Evolutionary conservation across 495 filamentous ascomycete genomes (phyloP).

Genomic region (Cercophora scortea): DNA sequence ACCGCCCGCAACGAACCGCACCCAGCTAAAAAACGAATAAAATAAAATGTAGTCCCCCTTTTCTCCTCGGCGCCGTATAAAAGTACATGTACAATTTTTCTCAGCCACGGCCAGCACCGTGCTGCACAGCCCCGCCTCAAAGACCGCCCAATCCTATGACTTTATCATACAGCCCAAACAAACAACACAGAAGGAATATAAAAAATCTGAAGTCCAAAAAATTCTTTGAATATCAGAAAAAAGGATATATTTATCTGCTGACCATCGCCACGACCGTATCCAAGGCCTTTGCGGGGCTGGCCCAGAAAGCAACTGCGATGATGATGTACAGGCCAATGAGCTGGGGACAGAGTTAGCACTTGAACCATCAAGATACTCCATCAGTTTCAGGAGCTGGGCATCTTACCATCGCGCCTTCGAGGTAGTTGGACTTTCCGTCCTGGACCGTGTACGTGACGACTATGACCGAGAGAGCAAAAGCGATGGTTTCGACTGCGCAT

Average conservation of each 20-base stretch:
- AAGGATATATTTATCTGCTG: neutral
- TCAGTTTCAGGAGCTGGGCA: neutral
- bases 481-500: conserved; percentile 72
- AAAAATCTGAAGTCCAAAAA: no score
- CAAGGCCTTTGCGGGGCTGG: conserved; percentile 64
- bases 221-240: neutral
- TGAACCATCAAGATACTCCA: no score
- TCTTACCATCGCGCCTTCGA: conserved; percentile 87
- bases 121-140: no score
- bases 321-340: conserved; percentile 61
- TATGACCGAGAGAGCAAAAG: conserved; percentile 81
- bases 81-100: no score
- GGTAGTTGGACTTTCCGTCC: conserved; percentile 91
- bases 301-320: conserved; percentile 82
- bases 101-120: no score
- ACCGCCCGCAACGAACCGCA: no score
- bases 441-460: conserved; percentile 90
- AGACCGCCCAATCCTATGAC: no score
- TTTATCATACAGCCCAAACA: no score
- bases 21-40: no score
- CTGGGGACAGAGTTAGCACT: conserved; percentile 10
- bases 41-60: no score
- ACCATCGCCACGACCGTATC: conserved; percentile 4
- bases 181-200: no score
- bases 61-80: no score